Evolutionary conservation across 2,329 filamentous ascomycete species (phyloP), one percentile per base, ranked within the genome.

Genomic region (Byssoonygena ceratinophila): DNA sequence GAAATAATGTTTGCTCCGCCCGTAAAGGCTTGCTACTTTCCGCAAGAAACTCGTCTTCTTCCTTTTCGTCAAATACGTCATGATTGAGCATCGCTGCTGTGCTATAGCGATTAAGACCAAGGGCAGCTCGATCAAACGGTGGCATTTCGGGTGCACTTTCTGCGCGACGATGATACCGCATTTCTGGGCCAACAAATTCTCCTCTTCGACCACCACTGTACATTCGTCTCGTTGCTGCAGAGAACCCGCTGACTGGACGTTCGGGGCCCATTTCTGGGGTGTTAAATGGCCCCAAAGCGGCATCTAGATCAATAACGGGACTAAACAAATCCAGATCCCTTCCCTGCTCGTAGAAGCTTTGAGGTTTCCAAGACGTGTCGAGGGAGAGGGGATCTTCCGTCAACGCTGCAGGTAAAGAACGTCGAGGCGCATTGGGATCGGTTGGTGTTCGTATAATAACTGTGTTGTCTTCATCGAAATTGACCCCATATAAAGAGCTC

Each of bases 271-370:
- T 69, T 48, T 71, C 70, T 6, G 72, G 70, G 0, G 89, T 94
- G 61, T 94, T 92, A 68, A 95, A 94, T 0, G 91, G 89, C 1
- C 89, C 90, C 1, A 97, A 76, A 23, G 91, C 92, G 16, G 90
- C 91, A 70, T 98, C 92, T 39, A 98, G 74, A 66, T 98, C 92
- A 57, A 98, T 94, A 67, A 96, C 84, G 6, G 86, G 83, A 62
- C 82, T 87, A 49, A 83, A 77, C 2, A 79, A 67, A 54, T 94
- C 87, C 44, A 83, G 80, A 7, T 80, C 75, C 1, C 63, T 56
- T 36, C 49, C 64, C 55, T 72, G 69, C 43, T 72, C 69, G 44
- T 72, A 72, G 50, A 72, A 72, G 48, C 68, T 71, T 48, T 64
- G 63, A 20, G 69, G 69, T 56, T 71, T 72, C 69, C 69, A 72